Evolutionary conservation across 768 basidiomycete species (phyloP), one percentile per base, ranked within the genome.

Genomic region (Gloeophyllum trabeum): DNA sequence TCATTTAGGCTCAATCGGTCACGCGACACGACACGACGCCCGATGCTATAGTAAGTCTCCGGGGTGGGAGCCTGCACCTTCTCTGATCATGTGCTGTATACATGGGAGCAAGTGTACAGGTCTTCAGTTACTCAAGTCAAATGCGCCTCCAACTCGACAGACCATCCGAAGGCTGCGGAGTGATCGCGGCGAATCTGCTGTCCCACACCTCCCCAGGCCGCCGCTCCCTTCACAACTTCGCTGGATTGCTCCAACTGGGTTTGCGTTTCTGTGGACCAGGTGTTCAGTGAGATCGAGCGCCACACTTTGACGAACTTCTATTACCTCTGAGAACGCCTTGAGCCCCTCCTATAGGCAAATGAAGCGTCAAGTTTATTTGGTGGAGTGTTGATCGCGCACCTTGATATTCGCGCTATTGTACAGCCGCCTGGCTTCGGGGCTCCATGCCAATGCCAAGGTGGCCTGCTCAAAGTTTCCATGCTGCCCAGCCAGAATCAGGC

Each of bases 391-490:
- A 34, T 16, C 35, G 40, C 68, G 45, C 43, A 75, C 83, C 67
- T 80, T 79, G 56, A 90, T 78, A 52, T 90, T 89, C 24, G 61
- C 60, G 20, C 83, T 78, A 2, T 58, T 61, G 54, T 75, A 84
- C 13, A 76, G 59, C 12, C 72, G 63, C 47, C 61, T 70, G 50
- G 72, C 76, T 47, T 71, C 66, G 21, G 56, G 52, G 16, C 71
- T 69, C 51, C 64, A 56, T 5, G 64, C 53, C 41, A 77, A 76
- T 0, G 61, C 61, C 5, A 60, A 36, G 3, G 79, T 65, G 0
- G 73, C 65, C 12, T 76, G 68, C 19, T 75, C 69, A 34, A 75
- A 59, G 30, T 69, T 67, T n/a, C 67, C 65, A 32, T 66, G 61
- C 46, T 78, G 71, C 1, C 72, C 54, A 5, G 58, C 62, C 2